Evolutionary conservation across 148 eudicot genomes (phyloP).

Genomic region (Hydrangea macrophylla): DNA sequence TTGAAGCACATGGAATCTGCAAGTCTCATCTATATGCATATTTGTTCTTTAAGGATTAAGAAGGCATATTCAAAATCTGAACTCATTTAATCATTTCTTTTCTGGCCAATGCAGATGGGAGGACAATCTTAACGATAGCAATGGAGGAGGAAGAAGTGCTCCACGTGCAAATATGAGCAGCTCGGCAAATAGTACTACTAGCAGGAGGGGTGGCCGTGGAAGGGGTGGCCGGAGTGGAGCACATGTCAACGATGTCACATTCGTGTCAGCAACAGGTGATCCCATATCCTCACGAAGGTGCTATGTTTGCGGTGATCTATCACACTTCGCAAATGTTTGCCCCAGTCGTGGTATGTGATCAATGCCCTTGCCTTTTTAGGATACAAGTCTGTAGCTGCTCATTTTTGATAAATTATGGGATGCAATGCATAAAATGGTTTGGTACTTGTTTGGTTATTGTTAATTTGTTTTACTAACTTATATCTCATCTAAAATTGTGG

Average conservation of each 20-base stretch:
- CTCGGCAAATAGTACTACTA: conserved; percentile 41
- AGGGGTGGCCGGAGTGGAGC: conserved; percentile 32
- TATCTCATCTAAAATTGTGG: too few relatives aligned
- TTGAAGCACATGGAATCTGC: not conserved
- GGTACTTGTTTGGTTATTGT: too few relatives aligned
- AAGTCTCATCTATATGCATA: not conserved
- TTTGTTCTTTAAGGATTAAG: not conserved
- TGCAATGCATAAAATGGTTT: too few relatives aligned
- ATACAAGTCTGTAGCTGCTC: not conserved
- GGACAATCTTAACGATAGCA: conserved; percentile 42
- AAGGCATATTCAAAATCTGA: not conserved
- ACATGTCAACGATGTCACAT: conserved; percentile 34
- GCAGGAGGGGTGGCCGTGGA: conserved; percentile 24
- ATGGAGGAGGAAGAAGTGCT: conserved; percentile 29
- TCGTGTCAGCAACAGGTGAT: conserved; percentile 91
- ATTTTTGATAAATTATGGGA: not conserved
- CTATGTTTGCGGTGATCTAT: conserved; percentile 76
- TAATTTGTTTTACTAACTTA: too few relatives aligned
- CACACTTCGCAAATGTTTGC: conserved; percentile 93
- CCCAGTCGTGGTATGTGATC: conserved; percentile 62
- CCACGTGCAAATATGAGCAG: too few relatives aligned
- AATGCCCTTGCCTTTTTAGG: not conserved
- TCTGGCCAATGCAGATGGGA: conserved; percentile 65
- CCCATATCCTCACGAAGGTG: conserved; percentile 66
- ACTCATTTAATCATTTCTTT: not conserved